Evolutionary conservation across 805 yeast genomes (phyloP), one percentile per base, ranked within the genome.

Genomic region (Teunomyces atbi): DNA sequence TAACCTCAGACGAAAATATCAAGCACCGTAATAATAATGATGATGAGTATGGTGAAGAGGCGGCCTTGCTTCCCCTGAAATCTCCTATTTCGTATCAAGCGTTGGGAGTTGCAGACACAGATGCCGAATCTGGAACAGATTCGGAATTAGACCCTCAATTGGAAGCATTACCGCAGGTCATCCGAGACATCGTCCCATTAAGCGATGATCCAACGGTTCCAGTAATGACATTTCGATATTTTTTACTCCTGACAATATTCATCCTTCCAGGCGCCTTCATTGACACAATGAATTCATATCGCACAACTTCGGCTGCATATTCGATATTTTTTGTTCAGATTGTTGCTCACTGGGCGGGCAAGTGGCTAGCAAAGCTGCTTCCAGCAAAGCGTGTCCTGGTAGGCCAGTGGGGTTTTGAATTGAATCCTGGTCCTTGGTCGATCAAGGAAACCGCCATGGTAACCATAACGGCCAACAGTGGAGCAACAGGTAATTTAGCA

Each of bases 351-450:
- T 76, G 77, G 58, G 58, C 68, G 2, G 82, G 82, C 1, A 65
- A 69, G 45, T 73, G 71, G 68, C 52, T 78, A 41, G 78, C 82
- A 0, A 53, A 45, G 18, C 58, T 55, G 0, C 59, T 78, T 3
- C 83, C 83, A 0, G 44, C 54, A 7, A 62, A 56, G 44, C 47
- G 42, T 11, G 46, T 68, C 6, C 44, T 42, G 11, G 10, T 54
- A 4, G 34, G 60, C 5, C 53, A 58, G 5, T 53, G 57, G 42
- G 49, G 50, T 26, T 68, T 76, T 50, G 63, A 64, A 44, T 53
- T 75, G 42, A 78, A 78, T 47, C 83, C 83, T 0, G 78, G 81
- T 2, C 82, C 83, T 0, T 78, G 82, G 82, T 62, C 79, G 4
- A 70, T 78, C 36, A 77, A 78, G 47, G 83, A 78, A 53, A 70